Evolutionary conservation across 129 eudicot species (phyloP).

Genomic region (Tagetes patula): DNA sequence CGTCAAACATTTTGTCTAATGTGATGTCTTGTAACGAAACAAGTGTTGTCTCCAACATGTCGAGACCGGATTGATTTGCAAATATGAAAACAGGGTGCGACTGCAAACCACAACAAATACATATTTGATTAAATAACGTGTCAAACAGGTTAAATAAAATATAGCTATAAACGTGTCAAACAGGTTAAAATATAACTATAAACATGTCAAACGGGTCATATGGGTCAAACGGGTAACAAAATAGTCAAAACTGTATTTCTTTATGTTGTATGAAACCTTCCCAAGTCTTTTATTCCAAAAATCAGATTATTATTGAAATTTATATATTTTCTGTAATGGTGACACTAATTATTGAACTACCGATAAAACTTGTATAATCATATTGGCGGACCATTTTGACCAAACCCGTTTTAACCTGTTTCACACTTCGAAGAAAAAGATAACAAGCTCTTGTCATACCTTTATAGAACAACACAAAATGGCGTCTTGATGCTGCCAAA

Average conservation of each 20-base stretch:
- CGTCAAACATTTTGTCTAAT: constrained; percentile 81
- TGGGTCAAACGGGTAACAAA: neutral
- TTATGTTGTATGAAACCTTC: neutral
- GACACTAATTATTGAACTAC: too few species aligned
- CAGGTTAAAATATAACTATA: neutral
- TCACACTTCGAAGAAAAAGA: neutral
- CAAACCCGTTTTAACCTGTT: neutral
- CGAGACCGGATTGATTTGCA: constrained; percentile 85
- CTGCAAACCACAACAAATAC: constrained; percentile 38
- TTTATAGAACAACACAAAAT: constrained; percentile 82
- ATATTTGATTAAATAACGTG: neutral
- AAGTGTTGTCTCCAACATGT: constrained; percentile 92
- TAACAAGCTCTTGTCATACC: constrained; percentile 19
- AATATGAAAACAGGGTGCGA: constrained; percentile 68
- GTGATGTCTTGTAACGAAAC: constrained; percentile 86
- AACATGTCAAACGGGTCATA: neutral
- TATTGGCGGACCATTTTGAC: too few species aligned
- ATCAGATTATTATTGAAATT: neutral
- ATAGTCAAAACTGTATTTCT: neutral
- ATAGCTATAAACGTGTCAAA: neutral
- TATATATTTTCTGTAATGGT: too few species aligned
- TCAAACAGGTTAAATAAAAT: neutral
- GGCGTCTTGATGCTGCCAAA: constrained; percentile 79
- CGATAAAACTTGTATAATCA: too few species aligned
- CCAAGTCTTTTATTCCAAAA: neutral